Evolutionary conservation across 805 yeast species (phyloP), one percentile per base, ranked within the genome.

Genomic region (Saccharomycopsis malanga): DNA sequence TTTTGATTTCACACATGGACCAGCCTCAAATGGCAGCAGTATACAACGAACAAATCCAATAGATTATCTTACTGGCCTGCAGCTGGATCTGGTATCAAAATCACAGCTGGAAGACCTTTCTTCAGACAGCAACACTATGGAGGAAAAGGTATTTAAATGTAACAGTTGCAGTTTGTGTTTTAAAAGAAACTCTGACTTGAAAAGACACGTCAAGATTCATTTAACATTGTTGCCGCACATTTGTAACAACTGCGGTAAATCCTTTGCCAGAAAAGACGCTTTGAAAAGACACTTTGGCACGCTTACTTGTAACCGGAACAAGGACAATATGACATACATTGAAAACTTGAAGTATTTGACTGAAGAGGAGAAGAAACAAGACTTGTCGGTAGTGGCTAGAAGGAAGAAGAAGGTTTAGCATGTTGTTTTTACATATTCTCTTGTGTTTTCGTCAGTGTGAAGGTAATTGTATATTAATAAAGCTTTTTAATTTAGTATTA

Each of bases 191-290:
- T 73, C 81, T 2, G 91, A 83, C 62, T 68, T 83, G 55, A 79
- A 80, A 59, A 70, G 91, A 47, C 53, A 50, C 25, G 85, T 80
- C 56, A 79, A 83, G 58, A 86, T 82, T 37, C 94, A 84, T 63
- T 63, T 81, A 40, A 71, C 79, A 21, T 76, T 81, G 1, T 75
- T 86, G 6, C 89, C 91, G 1, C 81, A 85, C 58, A 77, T 83
- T 40, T 84, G 94, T 62, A 77, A 81, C 4, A 64, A 70, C 15
- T 84, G 94, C 66, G 87, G 86, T 32, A 84, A 84, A 58, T 89
- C 93, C 0, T 84, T 84, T 70, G 91, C 93, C 1, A 67, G 94
- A 41, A 83, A 82, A 57, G 94, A 84, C 63, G 93, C 93, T 0
- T 67, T 84, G 56, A 84, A 83, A 59, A 69, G 94, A 55, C 94